phyloP scores from a whole-genome alignment of 805 yeast genomes.

The Ogataea pignaliae region DNA sequence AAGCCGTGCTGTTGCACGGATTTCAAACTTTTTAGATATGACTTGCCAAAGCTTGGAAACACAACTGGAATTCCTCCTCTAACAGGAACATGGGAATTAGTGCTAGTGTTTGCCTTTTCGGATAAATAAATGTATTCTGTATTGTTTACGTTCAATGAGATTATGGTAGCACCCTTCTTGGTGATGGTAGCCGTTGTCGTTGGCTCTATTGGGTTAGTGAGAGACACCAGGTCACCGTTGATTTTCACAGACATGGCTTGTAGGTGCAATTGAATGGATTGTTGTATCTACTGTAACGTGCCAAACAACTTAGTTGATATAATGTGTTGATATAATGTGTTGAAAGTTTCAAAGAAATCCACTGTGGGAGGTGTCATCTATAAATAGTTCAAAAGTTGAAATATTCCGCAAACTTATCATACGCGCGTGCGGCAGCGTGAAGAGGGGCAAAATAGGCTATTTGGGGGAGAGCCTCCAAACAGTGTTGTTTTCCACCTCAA shows the following conservation, averaged over 20 bases:
- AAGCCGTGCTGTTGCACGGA: slow-evolving; percentile 19
- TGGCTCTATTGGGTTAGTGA: slow-evolving; percentile 5
- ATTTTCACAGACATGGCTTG: slow-evolving; percentile 14
- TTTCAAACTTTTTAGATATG: slow-evolving; percentile 13
- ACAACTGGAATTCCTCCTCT: slow-evolving; percentile 20
- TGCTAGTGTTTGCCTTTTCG: slow-evolving; percentile 11
- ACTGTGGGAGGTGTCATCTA: too few species aligned
- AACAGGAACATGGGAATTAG: slow-evolving; percentile 8
- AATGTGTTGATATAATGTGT: too few species aligned
- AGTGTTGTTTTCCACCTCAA: too few species aligned
- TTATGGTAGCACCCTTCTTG: slow-evolving; percentile 14
- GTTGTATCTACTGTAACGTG: too few species aligned
- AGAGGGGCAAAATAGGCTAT: too few species aligned
- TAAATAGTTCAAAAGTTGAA: too few species aligned
- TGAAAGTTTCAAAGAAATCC: too few species aligned
- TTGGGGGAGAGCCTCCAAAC: too few species aligned
- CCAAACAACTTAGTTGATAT: too few species aligned
- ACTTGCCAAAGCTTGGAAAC: slow-evolving; percentile 20
- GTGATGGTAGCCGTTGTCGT: slow-evolving; percentile 11
- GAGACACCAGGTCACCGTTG: slow-evolving; percentile 8
- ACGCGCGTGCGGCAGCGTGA: too few species aligned
- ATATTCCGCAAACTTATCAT: too few species aligned
- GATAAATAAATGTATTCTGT: slow-evolving; percentile 15
- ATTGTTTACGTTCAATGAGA: slow-evolving; percentile 10
- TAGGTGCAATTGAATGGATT: background rate